Conservation (phyloP, 352 stramenopile genomes). For the Blastocystis sp. region DNA sequence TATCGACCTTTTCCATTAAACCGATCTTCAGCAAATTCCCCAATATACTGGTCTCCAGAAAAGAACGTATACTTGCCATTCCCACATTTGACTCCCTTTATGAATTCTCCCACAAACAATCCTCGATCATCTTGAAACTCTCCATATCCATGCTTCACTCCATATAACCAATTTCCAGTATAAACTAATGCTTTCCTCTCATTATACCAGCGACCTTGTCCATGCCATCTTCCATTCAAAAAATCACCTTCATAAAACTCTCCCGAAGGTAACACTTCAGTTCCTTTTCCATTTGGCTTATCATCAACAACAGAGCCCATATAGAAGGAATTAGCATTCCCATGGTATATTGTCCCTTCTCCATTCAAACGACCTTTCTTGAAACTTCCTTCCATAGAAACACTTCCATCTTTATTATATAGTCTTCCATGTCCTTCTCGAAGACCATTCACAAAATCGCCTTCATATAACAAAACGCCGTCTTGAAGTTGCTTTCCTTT, state of each 20-base stretch:
- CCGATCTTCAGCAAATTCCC: conserved; percentile 53
- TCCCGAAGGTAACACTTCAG: neutral
- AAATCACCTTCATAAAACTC: conserved; percentile 47
- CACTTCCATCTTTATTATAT: conserved; percentile 15
- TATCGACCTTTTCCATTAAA: conserved; percentile 31
- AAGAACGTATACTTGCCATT: neutral
- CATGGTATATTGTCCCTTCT: conserved; percentile 21
- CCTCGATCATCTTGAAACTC: conserved; percentile 13
- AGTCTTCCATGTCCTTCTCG: conserved; percentile 22
- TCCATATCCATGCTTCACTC: conserved; percentile 29
- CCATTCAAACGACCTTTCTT: conserved; percentile 5
- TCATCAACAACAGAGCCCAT: conserved; percentile 25
- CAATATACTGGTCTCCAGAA: conserved; percentile 36
- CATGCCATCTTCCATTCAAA: conserved; percentile 24
- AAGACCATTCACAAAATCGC: conserved; percentile 51
- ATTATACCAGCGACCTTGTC: neutral
- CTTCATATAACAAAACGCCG: conserved; percentile 34
- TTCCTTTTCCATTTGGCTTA: conserved; percentile 39
- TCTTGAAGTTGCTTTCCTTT: conserved; percentile 20
- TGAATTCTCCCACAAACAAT: neutral
- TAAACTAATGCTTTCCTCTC: neutral
- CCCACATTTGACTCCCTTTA: neutral
- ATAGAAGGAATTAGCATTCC: neutral
- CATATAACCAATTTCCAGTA: conserved; percentile 21
- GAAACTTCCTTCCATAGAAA: conserved; percentile 27